phyloP scores from a whole-genome alignment of 1,284 basidiomycete genomes.

The Stygiomarasmius scandens region DNA sequence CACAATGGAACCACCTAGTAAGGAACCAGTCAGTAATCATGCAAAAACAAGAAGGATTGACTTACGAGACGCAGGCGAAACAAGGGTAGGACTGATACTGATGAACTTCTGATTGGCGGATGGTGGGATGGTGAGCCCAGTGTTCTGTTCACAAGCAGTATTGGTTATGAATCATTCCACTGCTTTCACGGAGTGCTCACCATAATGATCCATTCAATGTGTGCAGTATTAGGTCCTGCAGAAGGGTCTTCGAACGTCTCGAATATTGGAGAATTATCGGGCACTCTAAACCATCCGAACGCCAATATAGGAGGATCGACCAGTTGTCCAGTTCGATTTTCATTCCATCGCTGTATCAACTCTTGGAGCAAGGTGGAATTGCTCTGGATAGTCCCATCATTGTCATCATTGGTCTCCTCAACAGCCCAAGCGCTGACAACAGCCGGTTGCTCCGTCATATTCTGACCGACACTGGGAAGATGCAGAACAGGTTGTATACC shows the following conservation, averaged over 20 bases:
- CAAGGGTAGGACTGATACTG: background rate
- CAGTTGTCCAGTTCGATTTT: conserved; percentile 22
- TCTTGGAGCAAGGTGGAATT: conserved; percentile 17
- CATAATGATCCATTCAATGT: background rate
- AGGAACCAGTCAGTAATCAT: background rate
- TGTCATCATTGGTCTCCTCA: conserved; percentile 20
- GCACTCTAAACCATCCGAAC: conserved; percentile 25
- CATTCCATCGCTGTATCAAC: conserved; percentile 21
- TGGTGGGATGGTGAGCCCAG: background rate
- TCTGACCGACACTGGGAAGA: conserved; percentile 34
- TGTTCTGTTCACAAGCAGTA: too few relatives aligned
- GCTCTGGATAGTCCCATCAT: conserved; percentile 22
- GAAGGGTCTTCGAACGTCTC: conserved; percentile 15
- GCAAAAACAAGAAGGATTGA: background rate
- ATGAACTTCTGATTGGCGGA: conserved; percentile 3
- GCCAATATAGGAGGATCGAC: conserved; percentile 20
- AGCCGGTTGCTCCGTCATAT: conserved; percentile 38
- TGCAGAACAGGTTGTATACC: conserved; percentile 27
- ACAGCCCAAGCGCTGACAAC: conserved; percentile 24
- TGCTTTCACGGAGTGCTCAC: too few relatives aligned
- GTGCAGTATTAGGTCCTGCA: conserved; percentile 18
- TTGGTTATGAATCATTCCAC: too few relatives aligned
- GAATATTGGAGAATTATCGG: conserved; percentile 16
- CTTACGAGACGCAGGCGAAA: conserved; percentile 9
- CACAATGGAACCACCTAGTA: conserved; percentile 17